Percentiles rank a stretch among this genome's conserved stretches.
Evolutionary conservation across 2,329 filamentous ascomycete genomes (phyloP).

Genomic region (Aspergillus melleus): DNA sequence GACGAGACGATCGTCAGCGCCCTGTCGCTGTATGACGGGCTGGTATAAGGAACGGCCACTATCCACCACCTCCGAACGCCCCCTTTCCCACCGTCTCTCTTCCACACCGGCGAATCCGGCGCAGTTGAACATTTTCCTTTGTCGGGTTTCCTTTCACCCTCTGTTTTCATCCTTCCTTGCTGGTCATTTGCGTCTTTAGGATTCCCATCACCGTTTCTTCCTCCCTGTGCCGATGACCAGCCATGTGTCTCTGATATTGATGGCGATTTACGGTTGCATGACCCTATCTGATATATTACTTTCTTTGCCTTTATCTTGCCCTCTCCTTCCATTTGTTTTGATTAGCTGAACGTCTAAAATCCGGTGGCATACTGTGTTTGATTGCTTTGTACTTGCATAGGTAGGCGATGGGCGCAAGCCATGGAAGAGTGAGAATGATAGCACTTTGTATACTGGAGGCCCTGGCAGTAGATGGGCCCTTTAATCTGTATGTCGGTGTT

Average conservation of each 20-base stretch:
- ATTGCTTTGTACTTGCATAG: not conserved
- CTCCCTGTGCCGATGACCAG: not conserved
- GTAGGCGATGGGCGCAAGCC: not conserved
- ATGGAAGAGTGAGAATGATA: not conserved
- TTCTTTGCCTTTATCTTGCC: not conserved
- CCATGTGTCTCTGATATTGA: not conserved
- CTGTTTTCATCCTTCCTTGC: slow-evolving; percentile 2
- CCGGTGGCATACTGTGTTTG: not conserved
- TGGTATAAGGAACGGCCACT: slow-evolving; percentile 62
- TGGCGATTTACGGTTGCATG: not conserved
- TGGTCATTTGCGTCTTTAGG: slow-evolving; percentile 10
- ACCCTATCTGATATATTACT: not conserved
- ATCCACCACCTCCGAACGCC: not conserved
- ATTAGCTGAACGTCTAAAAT: not conserved
- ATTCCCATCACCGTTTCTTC: slow-evolving; percentile 16
- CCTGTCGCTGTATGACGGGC: slow-evolving; percentile 89
- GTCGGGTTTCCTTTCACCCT: slow-evolving; percentile 5
- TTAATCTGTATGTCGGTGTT: not conserved
- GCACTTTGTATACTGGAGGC: too few relatives aligned
- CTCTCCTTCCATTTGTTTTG: not conserved
- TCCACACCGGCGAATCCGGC: slow-evolving; percentile 15
- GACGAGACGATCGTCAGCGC: slow-evolving; percentile 99
- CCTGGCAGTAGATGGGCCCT: too few relatives aligned
- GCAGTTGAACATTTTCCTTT: slow-evolving; percentile 3
- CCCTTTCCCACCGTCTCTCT: not conserved